A percentile compares a stretch with the other conserved stretches of the same genome.
Evolutionary conservation across 257 asterid genomes (phyloP).

Genomic region (Linderniella brevidens): DNA sequence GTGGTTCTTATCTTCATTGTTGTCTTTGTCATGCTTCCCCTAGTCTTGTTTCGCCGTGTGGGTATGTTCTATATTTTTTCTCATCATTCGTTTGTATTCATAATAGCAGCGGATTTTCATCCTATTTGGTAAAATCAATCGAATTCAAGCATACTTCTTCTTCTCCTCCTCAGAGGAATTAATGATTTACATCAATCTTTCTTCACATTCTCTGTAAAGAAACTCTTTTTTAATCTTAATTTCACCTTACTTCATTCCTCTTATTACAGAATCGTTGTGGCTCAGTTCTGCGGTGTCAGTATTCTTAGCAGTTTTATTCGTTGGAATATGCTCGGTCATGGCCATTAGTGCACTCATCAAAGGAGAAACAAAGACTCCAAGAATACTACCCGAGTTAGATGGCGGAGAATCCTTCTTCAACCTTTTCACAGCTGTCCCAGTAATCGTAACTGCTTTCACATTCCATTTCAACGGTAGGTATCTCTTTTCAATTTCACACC

Average conservation of each 20-base stretch:
- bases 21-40: constrained; percentile 55
- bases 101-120: no score
- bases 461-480: constrained; percentile 85
- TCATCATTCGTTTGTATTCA: neutral
- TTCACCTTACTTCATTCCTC: no score
- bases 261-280: constrained; percentile 70
- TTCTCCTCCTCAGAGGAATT: no score
- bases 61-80: constrained; percentile 26
- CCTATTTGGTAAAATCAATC: no score
- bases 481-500: neutral
- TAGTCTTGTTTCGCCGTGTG: constrained; percentile 66
- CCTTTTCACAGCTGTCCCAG: constrained; percentile 86
- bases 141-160: no score
- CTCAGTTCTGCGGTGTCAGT: constrained; percentile 66
- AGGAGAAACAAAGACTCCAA: constrained; percentile 49
- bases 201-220: no score
- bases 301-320: constrained; percentile 64
- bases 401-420: constrained; percentile 57
- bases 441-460: constrained; percentile 81
- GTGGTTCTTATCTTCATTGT: constrained; percentile 51
- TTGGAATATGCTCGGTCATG: constrained; percentile 72
- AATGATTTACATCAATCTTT: no score
- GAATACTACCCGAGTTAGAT: constrained; percentile 42
- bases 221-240: no score
- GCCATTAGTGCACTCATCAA: constrained; percentile 48